Evolutionary conservation across 345 rosid genomes (phyloP).

Genomic region (Eucalyptus pauciflora): DNA sequence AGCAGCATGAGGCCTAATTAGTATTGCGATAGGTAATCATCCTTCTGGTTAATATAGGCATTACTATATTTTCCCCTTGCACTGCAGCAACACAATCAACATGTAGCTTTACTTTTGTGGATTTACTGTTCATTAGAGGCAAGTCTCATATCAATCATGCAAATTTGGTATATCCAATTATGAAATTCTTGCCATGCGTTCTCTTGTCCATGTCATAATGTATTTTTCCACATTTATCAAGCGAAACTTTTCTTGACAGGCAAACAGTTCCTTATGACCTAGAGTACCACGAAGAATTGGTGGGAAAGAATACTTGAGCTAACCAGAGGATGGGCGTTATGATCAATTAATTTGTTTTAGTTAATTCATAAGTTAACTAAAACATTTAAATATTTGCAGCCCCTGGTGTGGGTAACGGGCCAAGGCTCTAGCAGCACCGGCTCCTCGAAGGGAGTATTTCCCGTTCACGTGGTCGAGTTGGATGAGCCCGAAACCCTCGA

Average conservation of each 20-base stretch:
- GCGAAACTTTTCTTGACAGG: slow-evolving; percentile 81
- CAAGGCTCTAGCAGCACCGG: neutral
- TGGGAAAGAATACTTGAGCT: slow-evolving; percentile 77
- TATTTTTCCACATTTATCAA: slow-evolving; percentile 2
- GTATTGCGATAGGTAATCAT: neutral
- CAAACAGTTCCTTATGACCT: slow-evolving; percentile 88
- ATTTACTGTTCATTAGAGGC: neutral
- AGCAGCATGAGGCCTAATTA: neutral
- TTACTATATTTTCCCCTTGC: neutral
- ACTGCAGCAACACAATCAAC: neutral
- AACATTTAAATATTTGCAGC: neutral
- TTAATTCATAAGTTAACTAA: neutral
- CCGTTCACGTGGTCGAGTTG: neutral
- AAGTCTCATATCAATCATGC: neutral
- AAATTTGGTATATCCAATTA: neutral
- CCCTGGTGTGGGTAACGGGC: too few species aligned
- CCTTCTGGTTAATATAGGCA: neutral
- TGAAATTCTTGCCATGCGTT: neutral
- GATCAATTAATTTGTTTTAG: neutral
- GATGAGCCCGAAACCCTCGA: neutral
- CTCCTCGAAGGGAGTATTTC: neutral
- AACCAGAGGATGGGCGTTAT: slow-evolving; percentile 52
- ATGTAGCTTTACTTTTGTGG: neutral
- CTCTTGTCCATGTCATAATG: neutral
- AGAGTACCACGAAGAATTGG: slow-evolving; percentile 89